phyloP scores from a whole-genome alignment of 106 monocot genomes.

The Allium sativum region DNA sequence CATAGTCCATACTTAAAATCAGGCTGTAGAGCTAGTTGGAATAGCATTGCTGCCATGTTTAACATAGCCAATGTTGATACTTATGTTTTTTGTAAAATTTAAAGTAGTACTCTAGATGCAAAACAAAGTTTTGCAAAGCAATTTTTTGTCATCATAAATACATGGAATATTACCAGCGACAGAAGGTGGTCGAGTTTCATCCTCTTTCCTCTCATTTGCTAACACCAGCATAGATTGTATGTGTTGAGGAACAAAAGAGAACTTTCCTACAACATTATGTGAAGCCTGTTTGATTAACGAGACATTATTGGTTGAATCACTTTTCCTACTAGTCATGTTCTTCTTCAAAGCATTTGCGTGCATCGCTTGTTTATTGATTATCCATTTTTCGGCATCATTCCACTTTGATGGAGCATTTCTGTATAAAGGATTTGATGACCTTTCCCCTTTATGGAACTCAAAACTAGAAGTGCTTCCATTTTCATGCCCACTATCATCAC shows the following conservation, averaged over 20 bases:
- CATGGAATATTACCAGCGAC: no score
- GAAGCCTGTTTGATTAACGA: conserved; percentile 5
- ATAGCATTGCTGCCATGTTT: no score
- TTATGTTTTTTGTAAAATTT: no score
- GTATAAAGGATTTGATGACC: conserved; percentile 21
- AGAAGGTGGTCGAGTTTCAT: no score
- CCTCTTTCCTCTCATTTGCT: conserved; percentile 1
- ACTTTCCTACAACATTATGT: conserved; percentile 27
- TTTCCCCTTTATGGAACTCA: conserved; percentile 63
- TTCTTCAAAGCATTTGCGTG: conserved; percentile 42
- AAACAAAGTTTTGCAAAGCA: no score
- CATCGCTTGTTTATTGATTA: conserved; percentile 30
- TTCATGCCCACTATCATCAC: conserved; percentile 39
- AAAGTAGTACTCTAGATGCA: no score
- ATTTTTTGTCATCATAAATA: no score
- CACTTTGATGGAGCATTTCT: conserved; percentile 82
- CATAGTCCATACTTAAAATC: no score
- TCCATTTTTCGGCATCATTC: conserved; percentile 97
- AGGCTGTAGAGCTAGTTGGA: no score
- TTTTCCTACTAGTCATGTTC: conserved; percentile 11
- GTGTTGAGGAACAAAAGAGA: conserved; percentile 28
- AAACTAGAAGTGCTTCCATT: conserved; percentile 40
- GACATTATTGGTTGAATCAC: conserved; percentile 14
- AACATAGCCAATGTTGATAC: no score
- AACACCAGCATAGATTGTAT: conserved; percentile 9